These are phyloP conservation scores for Vitis vinifera DNA, from an alignment of 164 flowering plant genomes.

Conservation along the genomic window ASM3070453v1 NC_081818.1:25710001-25710500, in stretches of 20 bases:
- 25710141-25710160: slow-evolving; percentile 57
- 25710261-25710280: slow-evolving; percentile 93
- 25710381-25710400: slow-evolving; percentile 86
- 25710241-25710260: slow-evolving; percentile 96
- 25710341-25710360: slow-evolving; percentile 82
- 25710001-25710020: too few relatives aligned
- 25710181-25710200: slow-evolving; percentile 86
- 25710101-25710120: too few relatives aligned
- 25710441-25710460: slow-evolving; percentile 74
- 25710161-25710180: slow-evolving; percentile 67
- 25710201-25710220: slow-evolving; percentile 92
- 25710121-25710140: too few relatives aligned
- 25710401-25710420: slow-evolving; percentile 90
- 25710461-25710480: slow-evolving; percentile 50
- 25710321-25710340: slow-evolving; percentile 92
- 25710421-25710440: slow-evolving; percentile 80
- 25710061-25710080: too few relatives aligned
- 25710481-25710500: slow-evolving; percentile 81
- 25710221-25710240: slow-evolving; percentile 97
- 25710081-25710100: too few relatives aligned
- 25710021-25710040: too few relatives aligned
- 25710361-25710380: slow-evolving; percentile 75
- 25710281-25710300: slow-evolving; percentile 83
- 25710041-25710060: too few relatives aligned
- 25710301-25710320: slow-evolving; percentile 90